These are phyloP conservation scores for Uronychia setigera DNA, from an alignment of 73 alveolate species.

Conservation along the genomic window DNA sequence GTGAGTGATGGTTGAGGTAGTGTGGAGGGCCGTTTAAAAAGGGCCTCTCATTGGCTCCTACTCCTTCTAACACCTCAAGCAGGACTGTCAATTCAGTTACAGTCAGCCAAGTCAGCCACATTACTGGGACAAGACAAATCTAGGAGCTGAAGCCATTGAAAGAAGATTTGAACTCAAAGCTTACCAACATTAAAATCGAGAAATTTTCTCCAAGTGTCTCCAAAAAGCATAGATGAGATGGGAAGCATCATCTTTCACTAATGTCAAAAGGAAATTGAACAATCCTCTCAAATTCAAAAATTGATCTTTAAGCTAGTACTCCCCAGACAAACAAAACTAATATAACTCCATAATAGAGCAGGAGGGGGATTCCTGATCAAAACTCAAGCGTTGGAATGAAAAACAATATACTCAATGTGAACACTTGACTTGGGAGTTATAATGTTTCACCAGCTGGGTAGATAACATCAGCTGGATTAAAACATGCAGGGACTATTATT, in stretches of 20 bases:
- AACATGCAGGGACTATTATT: background rate
- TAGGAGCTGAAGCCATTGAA: background rate
- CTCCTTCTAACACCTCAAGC: no score
- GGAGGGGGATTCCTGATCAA: background rate
- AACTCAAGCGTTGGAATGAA: background rate
- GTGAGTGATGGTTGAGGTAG: conserved; percentile 4
- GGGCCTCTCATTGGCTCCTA: no score
- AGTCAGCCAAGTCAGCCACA: no score
- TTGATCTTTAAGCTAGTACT: background rate
- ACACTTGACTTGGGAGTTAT: no score
- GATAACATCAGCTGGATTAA: background rate
- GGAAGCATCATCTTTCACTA: background rate
- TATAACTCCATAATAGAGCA: background rate
- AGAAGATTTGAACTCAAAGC: background rate
- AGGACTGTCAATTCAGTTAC: no score
- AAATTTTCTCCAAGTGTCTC: background rate
- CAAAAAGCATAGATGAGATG: background rate
- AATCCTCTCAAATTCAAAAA: no score
- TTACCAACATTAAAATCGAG: background rate
- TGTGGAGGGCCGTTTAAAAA: no score
- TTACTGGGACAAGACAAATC: background rate
- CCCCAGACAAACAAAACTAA: background rate
- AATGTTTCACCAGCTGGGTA: no score
- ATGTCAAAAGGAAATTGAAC: no score
- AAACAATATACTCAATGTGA: background rate